Evolutionary conservation across 2,329 filamentous ascomycete species (phyloP).

Genomic region (Exserohilum rostratum): DNA sequence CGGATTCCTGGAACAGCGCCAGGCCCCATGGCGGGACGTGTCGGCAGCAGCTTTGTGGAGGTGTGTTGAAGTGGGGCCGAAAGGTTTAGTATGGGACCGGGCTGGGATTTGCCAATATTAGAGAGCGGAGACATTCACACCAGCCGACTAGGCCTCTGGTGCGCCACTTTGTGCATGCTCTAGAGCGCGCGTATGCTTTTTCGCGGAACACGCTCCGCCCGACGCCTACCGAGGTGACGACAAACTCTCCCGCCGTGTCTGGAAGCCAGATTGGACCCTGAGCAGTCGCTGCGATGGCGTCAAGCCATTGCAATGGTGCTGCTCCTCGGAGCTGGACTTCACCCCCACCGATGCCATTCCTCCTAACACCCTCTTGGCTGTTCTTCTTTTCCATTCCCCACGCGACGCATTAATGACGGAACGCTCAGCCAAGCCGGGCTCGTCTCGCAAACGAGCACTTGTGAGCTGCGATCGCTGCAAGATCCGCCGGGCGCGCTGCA

Average conservation of each 20-base stretch:
- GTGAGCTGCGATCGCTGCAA: constrained; percentile 43
- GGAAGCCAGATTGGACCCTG: background rate
- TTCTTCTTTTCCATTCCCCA: background rate
- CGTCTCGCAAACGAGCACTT: constrained; percentile 36
- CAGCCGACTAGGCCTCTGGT: background rate
- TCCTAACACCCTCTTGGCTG: constrained; percentile 1
- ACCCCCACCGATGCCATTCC: constrained; percentile 1
- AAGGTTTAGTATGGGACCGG: background rate
- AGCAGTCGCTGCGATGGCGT: background rate
- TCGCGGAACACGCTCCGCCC: constrained; percentile 11
- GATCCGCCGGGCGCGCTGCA: constrained; percentile 36
- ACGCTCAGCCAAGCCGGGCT: constrained; percentile 24
- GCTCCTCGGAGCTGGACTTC: background rate
- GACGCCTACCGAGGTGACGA: constrained; percentile 1
- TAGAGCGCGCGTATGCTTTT: constrained; percentile 5
- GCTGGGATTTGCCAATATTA: background rate
- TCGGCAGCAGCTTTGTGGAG: background rate
- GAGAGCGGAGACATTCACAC: background rate
- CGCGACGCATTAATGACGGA: constrained; percentile 8
- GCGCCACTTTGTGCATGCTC: background rate
- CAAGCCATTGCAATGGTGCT: background rate
- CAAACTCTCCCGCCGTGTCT: constrained; percentile 1
- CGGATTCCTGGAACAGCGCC: too few species aligned
- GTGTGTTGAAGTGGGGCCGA: background rate
- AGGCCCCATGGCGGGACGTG: background rate